phyloP scores from a whole-genome alignment of 768 basidiomycete genomes.

The Suillus weaverae region DNA sequence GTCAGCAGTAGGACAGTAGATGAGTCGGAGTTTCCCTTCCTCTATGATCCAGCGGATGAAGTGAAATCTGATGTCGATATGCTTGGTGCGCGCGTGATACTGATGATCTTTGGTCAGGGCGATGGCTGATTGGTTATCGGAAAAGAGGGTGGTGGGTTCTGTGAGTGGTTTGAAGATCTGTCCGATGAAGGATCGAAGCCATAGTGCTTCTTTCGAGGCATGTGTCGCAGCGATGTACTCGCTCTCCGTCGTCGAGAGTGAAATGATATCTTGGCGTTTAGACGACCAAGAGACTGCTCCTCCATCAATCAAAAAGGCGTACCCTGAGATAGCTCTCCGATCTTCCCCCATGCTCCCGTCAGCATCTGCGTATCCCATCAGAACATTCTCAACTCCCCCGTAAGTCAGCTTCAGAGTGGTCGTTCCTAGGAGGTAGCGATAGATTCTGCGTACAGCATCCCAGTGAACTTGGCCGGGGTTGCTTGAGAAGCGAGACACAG shows the following conservation, averaged over 20 bases:
- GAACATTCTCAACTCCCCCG: neutral
- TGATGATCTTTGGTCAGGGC: constrained; percentile 13
- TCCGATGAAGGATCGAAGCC: constrained; percentile 28
- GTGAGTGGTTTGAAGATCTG: constrained; percentile 3
- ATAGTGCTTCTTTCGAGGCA: constrained; percentile 35
- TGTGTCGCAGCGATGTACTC: constrained; percentile 42
- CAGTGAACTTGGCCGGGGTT: constrained; percentile 25
- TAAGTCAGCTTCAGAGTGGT: constrained; percentile 13
- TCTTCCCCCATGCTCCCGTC: constrained; percentile 7
- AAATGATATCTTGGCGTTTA: constrained; percentile 38
- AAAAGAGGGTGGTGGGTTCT: no score
- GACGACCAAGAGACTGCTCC: constrained; percentile 33
- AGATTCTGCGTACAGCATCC: constrained; percentile 20
- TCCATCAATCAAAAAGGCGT: constrained; percentile 32
- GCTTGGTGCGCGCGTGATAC: neutral
- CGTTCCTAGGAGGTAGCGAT: constrained; percentile 26
- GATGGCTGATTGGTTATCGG: no score
- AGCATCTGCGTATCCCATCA: neutral
- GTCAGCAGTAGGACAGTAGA: constrained; percentile 13
- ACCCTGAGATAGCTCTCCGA: constrained; percentile 37
- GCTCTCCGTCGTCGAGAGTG: constrained; percentile 42
- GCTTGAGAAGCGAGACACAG: no score
- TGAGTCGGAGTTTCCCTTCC: neutral
- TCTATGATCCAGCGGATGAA: no score
- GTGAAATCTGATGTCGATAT: no score